Evolutionary conservation across 129 eudicot genomes (phyloP).

Genomic region (Chrysanthemum seticuspe): DNA sequence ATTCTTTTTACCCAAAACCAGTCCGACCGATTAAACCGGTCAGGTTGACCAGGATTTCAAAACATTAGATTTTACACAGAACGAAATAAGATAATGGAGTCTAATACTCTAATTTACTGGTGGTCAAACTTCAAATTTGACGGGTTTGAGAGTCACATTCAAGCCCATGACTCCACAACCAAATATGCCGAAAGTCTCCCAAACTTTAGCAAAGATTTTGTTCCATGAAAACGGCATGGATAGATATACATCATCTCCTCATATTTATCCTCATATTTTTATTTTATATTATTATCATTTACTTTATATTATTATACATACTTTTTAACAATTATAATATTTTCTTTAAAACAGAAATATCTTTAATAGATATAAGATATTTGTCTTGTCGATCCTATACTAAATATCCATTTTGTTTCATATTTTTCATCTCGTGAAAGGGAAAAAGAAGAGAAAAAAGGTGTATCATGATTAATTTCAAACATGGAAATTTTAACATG

Average conservation of each 20-base stretch:
- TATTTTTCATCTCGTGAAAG: too few relatives aligned
- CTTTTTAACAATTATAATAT: not conserved
- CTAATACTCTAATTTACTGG: not conserved
- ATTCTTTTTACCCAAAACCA: too few relatives aligned
- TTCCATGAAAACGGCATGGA: conserved; percentile 29
- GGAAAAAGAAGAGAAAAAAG: too few relatives aligned
- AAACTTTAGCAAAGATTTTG: conserved; percentile 32
- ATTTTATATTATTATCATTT: not conserved
- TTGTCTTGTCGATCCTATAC: too few relatives aligned
- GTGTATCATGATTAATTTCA: too few relatives aligned
- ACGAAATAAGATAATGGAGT: not conserved
- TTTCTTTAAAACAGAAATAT: not conserved
- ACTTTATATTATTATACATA: not conserved
- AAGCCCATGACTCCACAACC: conserved; percentile 34
- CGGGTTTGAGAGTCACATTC: conserved; percentile 21
- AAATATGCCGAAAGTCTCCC: conserved; percentile 28
- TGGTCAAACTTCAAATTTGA: conserved; percentile 17
- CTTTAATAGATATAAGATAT: conserved; percentile 1
- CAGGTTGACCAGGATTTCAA: too few relatives aligned
- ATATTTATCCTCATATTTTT: conserved; percentile 23
- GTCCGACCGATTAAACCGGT: too few relatives aligned
- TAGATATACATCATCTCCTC: conserved; percentile 19
- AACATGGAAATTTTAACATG: too few relatives aligned
- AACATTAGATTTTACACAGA: not conserved
- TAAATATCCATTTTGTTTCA: too few relatives aligned